Conservation (phyloP, 2,329 filamentous ascomycete species). For the Claviceps sp. region DNA sequence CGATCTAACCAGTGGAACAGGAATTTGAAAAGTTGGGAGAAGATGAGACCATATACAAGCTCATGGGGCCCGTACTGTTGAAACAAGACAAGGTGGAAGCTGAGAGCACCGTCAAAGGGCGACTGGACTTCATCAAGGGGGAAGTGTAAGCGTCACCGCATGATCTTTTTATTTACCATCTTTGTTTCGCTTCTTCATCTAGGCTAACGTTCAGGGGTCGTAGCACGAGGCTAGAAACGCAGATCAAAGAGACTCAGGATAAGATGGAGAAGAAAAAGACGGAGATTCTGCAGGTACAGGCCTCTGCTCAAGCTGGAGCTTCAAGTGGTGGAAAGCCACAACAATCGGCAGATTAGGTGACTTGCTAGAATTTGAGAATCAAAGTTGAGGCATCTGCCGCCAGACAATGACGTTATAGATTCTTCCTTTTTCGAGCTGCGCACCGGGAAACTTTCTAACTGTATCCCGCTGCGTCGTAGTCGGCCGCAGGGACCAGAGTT, state of each 20-base stretch:
- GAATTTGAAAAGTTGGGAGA: constrained; percentile 73
- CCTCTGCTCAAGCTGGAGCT: constrained; percentile 28
- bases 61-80: constrained; percentile 79
- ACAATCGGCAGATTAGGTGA: constrained; percentile 10
- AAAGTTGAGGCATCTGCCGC: neutral
- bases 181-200: neutral
- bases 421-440: neutral
- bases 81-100: constrained; percentile 93
- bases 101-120: constrained; percentile 76
- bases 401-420: neutral
- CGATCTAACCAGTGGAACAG: constrained; percentile 25
- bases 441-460: neutral
- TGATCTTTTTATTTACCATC: neutral
- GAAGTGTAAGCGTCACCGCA: constrained; percentile 59
- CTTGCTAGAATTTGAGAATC: neutral
- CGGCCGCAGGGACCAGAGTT: neutral
- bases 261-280: constrained; percentile 46
- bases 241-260: constrained; percentile 41
- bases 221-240: constrained; percentile 30
- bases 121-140: constrained; percentile 82
- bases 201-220: constrained; percentile 7
- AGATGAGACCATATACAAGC: constrained; percentile 87
- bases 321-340: constrained; percentile 20
- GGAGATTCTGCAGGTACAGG: constrained; percentile 45
- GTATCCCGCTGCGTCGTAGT: neutral